Percentiles rank a stretch among this genome's conserved stretches.
Evolutionary conservation across 768 basidiomycete species (phyloP).

Genomic region (Boletus rubroflammeus): DNA sequence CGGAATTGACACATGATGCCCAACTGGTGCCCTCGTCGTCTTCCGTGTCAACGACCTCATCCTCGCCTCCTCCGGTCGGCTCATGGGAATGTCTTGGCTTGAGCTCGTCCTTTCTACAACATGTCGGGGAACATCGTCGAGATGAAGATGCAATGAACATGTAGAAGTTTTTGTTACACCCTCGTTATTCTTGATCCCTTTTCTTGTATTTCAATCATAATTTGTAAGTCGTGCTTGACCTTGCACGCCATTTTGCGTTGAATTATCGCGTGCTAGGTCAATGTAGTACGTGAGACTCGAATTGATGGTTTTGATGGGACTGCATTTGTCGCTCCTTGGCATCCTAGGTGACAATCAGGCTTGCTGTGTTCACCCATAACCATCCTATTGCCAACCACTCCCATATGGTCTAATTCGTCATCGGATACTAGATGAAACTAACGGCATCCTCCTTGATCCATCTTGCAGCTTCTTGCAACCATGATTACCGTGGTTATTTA

Average conservation of each 20-base stretch:
- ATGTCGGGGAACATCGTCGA: neutral
- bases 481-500: neutral
- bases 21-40: neutral
- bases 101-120: constrained; percentile 20
- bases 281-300: neutral
- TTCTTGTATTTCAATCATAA: neutral
- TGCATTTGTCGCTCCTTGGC: neutral
- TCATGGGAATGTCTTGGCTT: constrained; percentile 22
- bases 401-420: neutral
- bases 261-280: neutral
- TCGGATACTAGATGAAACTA: no score
- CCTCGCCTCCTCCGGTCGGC: neutral
- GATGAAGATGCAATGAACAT: neutral
- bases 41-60: neutral
- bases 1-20: constrained; percentile 19
- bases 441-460: neutral
- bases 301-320: neutral
- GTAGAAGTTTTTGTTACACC: neutral
- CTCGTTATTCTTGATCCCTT: neutral
- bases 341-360: neutral
- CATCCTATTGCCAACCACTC: neutral
- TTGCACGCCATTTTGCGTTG: neutral
- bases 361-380: neutral
- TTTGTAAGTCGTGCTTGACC: neutral
- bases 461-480: neutral